A percentile compares a stretch with the other conserved stretches of the same genome.
These are phyloP conservation scores for Hymenoscyphus fructigenus DNA, from an alignment of 2,329 filamentous ascomycete species.

Conservation along the genomic window DNA sequence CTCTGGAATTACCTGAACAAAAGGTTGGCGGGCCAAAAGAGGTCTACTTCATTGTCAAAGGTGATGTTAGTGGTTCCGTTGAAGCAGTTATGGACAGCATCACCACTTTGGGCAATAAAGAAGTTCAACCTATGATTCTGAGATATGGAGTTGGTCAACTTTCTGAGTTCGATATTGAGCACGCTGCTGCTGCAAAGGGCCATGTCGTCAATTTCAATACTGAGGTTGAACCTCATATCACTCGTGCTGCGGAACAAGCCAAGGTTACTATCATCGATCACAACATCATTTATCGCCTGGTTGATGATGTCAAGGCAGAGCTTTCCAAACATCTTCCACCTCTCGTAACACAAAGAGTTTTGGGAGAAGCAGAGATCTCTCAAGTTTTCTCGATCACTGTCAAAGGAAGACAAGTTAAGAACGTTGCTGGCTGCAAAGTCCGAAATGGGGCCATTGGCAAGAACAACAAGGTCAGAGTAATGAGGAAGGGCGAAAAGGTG, in stretches of 20 bases:
- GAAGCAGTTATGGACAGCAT: constrained; percentile 84
- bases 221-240: constrained; percentile 64
- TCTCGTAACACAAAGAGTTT: constrained; percentile 65
- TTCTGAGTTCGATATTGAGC: constrained; percentile 83
- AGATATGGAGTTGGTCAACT: constrained; percentile 76
- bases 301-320: constrained; percentile 68
- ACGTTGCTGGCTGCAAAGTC: constrained; percentile 85
- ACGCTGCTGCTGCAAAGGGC: constrained; percentile 74
- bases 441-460: constrained; percentile 73
- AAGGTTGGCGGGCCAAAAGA: constrained; percentile 47
- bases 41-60: constrained; percentile 85
- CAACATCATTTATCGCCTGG: constrained; percentile 80
- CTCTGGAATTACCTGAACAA: constrained; percentile 34
- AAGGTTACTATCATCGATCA: constrained; percentile 80
- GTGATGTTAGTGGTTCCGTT: constrained; percentile 88
- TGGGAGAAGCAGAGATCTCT: constrained; percentile 84
- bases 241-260: constrained; percentile 65
- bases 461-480: constrained; percentile 65
- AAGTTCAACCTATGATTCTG: constrained; percentile 76
- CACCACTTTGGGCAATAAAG: constrained; percentile 76
- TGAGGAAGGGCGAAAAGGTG: constrained; percentile 67
- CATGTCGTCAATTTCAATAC: constrained; percentile 87
- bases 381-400: constrained; percentile 83
- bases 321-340: constrained; percentile 71
- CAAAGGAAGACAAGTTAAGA: constrained; percentile 66